Evolutionary conservation across 495 filamentous ascomycete species (phyloP).

Genomic region (Niebla homalea): DNA sequence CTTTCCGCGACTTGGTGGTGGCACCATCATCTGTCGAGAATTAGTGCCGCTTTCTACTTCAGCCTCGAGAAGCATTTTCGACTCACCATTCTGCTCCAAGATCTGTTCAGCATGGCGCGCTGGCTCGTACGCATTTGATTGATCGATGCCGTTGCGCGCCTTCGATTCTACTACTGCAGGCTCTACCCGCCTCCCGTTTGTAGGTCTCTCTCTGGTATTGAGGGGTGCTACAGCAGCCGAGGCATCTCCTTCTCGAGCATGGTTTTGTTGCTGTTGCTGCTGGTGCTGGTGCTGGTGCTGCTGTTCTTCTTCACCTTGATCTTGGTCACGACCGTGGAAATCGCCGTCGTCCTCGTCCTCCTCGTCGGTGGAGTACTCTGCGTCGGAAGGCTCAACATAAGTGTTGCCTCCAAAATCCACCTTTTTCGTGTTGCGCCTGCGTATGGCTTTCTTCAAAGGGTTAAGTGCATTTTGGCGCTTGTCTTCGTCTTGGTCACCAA

Average conservation of each 20-base stretch:
- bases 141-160: constrained; percentile 17
- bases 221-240: constrained; percentile 37
- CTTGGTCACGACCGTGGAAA: constrained; percentile 22
- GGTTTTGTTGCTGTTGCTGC: constrained; percentile 10
- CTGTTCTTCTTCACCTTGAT: constrained; percentile 19
- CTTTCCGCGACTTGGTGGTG: constrained; percentile 62
- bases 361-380: constrained; percentile 84
- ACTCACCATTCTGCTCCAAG: constrained; percentile 32
- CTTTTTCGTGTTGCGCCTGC: constrained; percentile 73
- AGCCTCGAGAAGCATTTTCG: constrained; percentile 16
- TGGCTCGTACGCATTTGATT: constrained; percentile 24
- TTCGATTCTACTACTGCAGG: background rate
- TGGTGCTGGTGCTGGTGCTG: constrained; percentile 12
- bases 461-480: constrained; percentile 81
- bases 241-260: constrained; percentile 19
- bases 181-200: constrained; percentile 1
- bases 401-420: constrained; percentile 73
- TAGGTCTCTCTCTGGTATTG: constrained; percentile 19
- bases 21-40: constrained; percentile 34
- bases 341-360: constrained; percentile 44
- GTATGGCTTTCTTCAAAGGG: constrained; percentile 78
- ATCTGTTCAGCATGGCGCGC: constrained; percentile 53
- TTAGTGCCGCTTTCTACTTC: constrained; percentile 3
- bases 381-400: constrained; percentile 81
- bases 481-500: constrained; percentile 46